A percentile compares a stretch with the other conserved stretches of the same genome.
These are phyloP conservation scores for Dioszegia hungarica DNA, from an alignment of 768 basidiomycete species.

Conservation along the genomic window DNA sequence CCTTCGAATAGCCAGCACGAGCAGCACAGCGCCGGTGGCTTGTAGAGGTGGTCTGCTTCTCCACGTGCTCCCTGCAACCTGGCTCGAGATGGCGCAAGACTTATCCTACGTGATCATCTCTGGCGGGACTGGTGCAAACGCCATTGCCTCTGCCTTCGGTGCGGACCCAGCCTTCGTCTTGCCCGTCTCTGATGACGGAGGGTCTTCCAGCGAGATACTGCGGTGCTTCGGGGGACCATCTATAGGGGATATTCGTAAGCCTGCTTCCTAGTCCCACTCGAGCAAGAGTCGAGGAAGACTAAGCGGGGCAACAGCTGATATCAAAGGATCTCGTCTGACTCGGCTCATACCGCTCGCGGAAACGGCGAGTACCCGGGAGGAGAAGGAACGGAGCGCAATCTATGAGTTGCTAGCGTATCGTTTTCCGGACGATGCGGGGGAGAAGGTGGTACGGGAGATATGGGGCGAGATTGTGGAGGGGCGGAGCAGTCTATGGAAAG, in stretches of 20 bases:
- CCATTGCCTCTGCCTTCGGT: conserved; percentile 78
- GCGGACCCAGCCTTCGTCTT: conserved; percentile 70
- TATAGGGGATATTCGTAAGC: conserved; percentile 47
- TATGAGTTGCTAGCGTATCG: conserved; percentile 72
- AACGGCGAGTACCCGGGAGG: conserved; percentile 53
- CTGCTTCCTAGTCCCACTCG: conserved; percentile 56
- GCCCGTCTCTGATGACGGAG: conserved; percentile 93
- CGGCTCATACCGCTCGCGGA: conserved; percentile 71
- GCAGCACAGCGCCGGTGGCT: too few relatives aligned
- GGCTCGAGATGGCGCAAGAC: not conserved
- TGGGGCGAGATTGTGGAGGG: conserved; percentile 94
- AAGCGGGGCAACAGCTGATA: not conserved
- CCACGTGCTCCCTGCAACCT: too few relatives aligned
- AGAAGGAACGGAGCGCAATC: conserved; percentile 55
- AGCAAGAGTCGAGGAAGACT: too few relatives aligned
- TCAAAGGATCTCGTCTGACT: conserved; percentile 68
- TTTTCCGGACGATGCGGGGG: conserved; percentile 63
- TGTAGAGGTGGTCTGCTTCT: too few relatives aligned
- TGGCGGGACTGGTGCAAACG: conserved; percentile 91
- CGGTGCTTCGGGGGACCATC: conserved; percentile 62
- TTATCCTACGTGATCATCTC: conserved; percentile 66
- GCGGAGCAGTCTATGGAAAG: conserved; percentile 69
- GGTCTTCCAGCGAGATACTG: conserved; percentile 90
- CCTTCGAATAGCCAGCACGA: too few relatives aligned
- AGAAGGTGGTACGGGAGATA: conserved; percentile 74